Conservation (phyloP, 2,329 filamentous ascomycete genomes). For the Colletotrichum sp. region DNA sequence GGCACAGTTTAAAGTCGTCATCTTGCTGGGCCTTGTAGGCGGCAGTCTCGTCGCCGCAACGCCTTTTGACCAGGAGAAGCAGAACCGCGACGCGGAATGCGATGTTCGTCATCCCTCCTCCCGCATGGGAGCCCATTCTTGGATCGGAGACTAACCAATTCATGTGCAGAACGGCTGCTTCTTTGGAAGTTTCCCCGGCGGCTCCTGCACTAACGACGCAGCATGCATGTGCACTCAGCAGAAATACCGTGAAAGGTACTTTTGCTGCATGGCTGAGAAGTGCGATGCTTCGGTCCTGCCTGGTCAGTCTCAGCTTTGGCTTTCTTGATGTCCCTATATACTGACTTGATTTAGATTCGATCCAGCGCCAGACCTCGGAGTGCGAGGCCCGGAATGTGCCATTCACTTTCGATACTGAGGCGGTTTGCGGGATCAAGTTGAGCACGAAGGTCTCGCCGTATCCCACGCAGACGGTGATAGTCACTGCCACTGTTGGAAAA, state of each 20-base stretch:
- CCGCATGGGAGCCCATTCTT: accelerated
- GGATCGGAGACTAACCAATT: accelerated
- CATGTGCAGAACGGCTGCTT: background rate
- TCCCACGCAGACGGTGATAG: background rate
- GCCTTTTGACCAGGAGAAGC: background rate
- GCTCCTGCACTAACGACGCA: background rate
- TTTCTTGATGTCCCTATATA: too few relatives aligned
- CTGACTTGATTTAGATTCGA: background rate
- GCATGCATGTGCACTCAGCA: background rate
- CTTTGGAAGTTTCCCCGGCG: background rate
- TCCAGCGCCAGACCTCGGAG: background rate
- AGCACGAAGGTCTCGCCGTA: background rate
- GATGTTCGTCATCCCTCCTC: accelerated
- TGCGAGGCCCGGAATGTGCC: background rate
- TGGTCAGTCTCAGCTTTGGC: background rate
- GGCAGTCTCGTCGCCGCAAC: background rate
- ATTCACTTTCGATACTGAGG: background rate
- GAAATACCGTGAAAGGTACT: background rate
- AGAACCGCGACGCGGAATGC: background rate
- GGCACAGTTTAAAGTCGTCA: accelerated
- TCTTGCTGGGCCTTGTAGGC: background rate
- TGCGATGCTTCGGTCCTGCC: background rate
- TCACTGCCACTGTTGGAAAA: background rate
- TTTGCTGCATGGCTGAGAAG: background rate
- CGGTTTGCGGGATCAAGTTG: background rate